Evolutionary conservation across 2,329 filamentous ascomycete genomes (phyloP), one percentile per base, ranked within the genome.

Genomic region (Alternaria atra): DNA sequence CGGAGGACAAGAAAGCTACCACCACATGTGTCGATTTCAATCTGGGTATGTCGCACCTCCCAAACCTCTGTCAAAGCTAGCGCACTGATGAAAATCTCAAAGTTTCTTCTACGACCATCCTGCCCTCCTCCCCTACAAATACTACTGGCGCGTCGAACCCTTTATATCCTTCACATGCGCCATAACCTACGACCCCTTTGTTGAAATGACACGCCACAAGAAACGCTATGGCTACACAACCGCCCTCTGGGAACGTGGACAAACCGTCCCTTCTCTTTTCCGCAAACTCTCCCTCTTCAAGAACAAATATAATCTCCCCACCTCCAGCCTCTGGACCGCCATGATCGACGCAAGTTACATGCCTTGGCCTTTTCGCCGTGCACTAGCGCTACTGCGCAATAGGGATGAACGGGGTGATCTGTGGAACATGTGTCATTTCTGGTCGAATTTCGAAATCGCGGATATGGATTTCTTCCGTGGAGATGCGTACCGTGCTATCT

Each of bases 11-110:
- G 82, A 92, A 53, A 97, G 92, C 55, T 98, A 98, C 81, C 94
- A 97, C 80, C 91, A 97, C 76, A 98, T 98, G 94, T 98, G 94
- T 76, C 89, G 94, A 57, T 98, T 94, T 93, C 97, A 98, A 82
- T 70, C 65, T 30, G 69, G 68, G 63, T 68, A 57, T 4, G 60
- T 60, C 35, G 15, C 25, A 9, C 23, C 43, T 20, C 17, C 32
- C 13, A n/a, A 51, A 10, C 57, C 29, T 43, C 40, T 30, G 2
- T 5, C 40, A n/a, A 23, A 6, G 6, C 8, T 7, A 34, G 27
- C 17, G 20, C 27, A 7, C 42, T 40, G 73, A 46, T 9, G 20
- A 13, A 20, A 29, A 34, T 20, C 10, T 6, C 44, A 12, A 55
- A 58, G 62, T 12, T 86, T 97, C 79, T 98, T 98, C 84, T 97